Evolutionary conservation across 2,329 filamentous ascomycete species (phyloP), one percentile per base, ranked within the genome.

Genomic region (Ophiocordyceps polyrhachis-furcata): DNA sequence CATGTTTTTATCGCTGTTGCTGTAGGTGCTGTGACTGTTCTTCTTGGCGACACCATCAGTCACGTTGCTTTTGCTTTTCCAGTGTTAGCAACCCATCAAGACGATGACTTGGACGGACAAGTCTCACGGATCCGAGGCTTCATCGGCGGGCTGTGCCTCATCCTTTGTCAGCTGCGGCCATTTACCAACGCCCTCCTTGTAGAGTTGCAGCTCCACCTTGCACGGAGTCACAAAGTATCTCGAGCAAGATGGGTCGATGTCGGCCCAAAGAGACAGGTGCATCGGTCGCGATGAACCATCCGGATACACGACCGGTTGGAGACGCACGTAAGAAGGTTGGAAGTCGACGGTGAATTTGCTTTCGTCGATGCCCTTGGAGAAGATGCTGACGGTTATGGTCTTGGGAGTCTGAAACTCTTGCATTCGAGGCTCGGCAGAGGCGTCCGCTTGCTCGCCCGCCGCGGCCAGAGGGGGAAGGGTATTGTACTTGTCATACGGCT

Each of bases 191-290:
- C 60, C 68, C 38, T 69, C 65, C 60, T 94, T 94, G 48, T 70
- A 70, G 15, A 94, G 70, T 12, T 66, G 71, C 35, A 94, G 65
- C 59, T 93, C 87, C 45, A 93, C 70, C 59, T 94, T 94, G 55
- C 78, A 85, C 1, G 81, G 70, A 40, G 82, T 80, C 45, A 93
- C 73, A 1, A 68, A 72, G 51, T 67, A 74, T 41, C 69, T 79
- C 19, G 76, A 85, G 29, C 69, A 61, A 1, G 68, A 54, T 0
- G 74, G 61, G 44, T 83, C 72, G 52, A 93, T 77, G 11, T 70
- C 58, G 14, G 71, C 75, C 58, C 71, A 86, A 4, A 89, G 73
- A 6, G 82, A 50, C 3, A 71, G 77, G 17, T 78, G 70, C 40
- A 86, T 69, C 1, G 68, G 70, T 55, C 75, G 79, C 48, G 74